A percentile compares a stretch with the other conserved stretches of the same genome.
phyloP scores from a whole-genome alignment of 140 eudicot species.

The Senecio squalidus region DNA sequence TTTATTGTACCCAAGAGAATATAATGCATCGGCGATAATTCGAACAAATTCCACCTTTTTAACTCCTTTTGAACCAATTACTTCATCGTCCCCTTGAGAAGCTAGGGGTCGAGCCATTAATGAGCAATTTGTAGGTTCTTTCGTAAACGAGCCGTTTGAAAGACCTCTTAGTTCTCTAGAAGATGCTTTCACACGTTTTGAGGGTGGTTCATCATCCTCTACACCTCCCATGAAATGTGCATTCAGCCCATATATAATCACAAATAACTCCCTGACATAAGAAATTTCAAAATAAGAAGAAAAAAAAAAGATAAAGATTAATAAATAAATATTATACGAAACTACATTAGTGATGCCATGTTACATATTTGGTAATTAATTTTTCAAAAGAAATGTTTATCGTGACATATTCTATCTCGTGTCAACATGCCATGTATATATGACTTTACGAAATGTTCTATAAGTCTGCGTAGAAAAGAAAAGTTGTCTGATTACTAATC shows the following conservation, averaged over 20 bases:
- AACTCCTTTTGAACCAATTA: slow-evolving; percentile 56
- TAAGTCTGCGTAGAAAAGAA: too few relatives aligned
- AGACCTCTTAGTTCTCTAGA: slow-evolving; percentile 32
- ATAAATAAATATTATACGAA: neutral
- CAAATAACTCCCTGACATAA: slow-evolving; percentile 27
- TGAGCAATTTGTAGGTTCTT: slow-evolving; percentile 44
- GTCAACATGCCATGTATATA: too few relatives aligned
- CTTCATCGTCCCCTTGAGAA: slow-evolving; percentile 45
- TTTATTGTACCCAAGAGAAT: slow-evolving; percentile 59
- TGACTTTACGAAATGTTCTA: too few relatives aligned
- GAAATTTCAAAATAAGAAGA: neutral
- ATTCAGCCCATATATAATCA: slow-evolving; percentile 73
- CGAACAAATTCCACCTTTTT: slow-evolving; percentile 64
- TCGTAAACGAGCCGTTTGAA: slow-evolving; percentile 37
- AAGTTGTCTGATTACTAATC: too few relatives aligned
- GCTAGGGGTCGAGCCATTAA: slow-evolving; percentile 63
- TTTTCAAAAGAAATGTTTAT: too few relatives aligned
- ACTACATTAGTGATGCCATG: neutral
- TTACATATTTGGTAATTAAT: too few relatives aligned
- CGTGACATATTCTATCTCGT: too few relatives aligned
- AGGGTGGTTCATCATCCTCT: slow-evolving; percentile 82
- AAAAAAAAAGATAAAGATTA: neutral
- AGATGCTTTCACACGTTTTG: slow-evolving; percentile 72
- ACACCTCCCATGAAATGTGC: slow-evolving; percentile 89
- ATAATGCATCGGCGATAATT: slow-evolving; percentile 60